Evolutionary conservation across 1,284 basidiomycete species (phyloP), one percentile per base, ranked within the genome.

Genomic region (Heterobasidion annosum): DNA sequence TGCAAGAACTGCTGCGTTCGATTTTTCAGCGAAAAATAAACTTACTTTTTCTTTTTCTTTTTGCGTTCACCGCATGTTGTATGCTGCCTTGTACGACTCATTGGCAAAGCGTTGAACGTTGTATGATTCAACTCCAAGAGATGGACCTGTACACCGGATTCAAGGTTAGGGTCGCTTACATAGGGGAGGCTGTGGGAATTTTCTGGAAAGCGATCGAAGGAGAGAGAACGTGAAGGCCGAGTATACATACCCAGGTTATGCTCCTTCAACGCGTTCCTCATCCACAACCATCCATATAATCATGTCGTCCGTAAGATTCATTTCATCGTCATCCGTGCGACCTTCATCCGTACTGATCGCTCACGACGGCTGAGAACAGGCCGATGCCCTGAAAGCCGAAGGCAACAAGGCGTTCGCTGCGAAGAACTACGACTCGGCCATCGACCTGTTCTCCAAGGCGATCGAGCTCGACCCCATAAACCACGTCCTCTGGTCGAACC

Each of bases 401-500:
- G 95, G 95, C 66, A 98, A 98, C 81, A 95, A 95, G 70, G 92
- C 92, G 43, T 98, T 98, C 74, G 78, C 89, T 37, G 91, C 92
- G 54, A 98, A 96, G 70, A 84, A 97, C 66, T 98, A 90, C 72
- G 85, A 91, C 70, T 83, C 81, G 58, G 95, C 95, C 9, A 92
- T 95, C 73, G 78, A 85, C 62, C 71, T 89, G 51, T 98, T 97
- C 75, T 82, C 87, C 4, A 81, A 95, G 63, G 95, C 92, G 18
- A 91, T 98, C 67, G 84, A 80, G 46, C 67, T 95, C 63, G 92
- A 98, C 72, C 75, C 87, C 2, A 74, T 73, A 46, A 93, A 94
- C 66, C 89, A 92, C 67, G 93, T 98, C 53, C 78, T 98, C 18
- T 98, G 82, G 73, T 97, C 93, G 6, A 98, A 98, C 69, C 81